A percentile compares a stretch with the other conserved stretches of the same genome.
Conservation (phyloP, 208 protist species). For the Plasmodiophora brassicae region DNA sequence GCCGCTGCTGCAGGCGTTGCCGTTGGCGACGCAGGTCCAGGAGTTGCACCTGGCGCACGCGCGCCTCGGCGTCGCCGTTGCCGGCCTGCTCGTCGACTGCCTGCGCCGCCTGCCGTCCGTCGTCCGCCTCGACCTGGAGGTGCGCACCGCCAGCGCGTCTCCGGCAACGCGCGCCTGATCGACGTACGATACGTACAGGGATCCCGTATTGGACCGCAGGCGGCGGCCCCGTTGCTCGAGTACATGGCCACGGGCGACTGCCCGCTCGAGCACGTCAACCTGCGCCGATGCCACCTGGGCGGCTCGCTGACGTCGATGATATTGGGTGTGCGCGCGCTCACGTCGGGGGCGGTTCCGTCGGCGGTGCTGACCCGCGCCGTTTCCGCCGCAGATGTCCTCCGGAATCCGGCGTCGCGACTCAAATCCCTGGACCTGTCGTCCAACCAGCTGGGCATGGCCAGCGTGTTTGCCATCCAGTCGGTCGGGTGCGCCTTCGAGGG, state of each 20-base stretch:
- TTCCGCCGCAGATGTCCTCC: not conserved
- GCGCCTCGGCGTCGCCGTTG: not conserved
- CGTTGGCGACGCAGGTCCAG: not conserved
- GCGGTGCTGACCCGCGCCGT: not conserved
- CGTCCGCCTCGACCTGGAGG: not conserved
- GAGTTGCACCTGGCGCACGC: not conserved
- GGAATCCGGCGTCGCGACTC: not conserved
- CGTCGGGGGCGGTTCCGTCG: not conserved
- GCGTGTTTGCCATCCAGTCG: not conserved
- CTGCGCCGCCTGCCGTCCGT: not conserved
- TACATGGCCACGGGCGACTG: not conserved
- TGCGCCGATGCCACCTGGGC: not conserved
- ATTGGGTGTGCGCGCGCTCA: not conserved
- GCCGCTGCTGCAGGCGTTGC: not conserved
- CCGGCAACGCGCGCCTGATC: not conserved
- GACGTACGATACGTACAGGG: not conserved
- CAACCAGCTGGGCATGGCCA: slow-evolving; percentile 3
- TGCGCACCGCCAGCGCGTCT: not conserved
- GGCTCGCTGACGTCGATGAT: not conserved
- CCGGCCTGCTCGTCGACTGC: not conserved
- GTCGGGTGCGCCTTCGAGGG: not conserved
- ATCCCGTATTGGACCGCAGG: not conserved
- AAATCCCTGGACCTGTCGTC: not conserved
- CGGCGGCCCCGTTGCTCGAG: not conserved
- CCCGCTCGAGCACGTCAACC: not conserved